Conservation (phyloP, 805 yeast species). For the Candida tammaniensis region DNA sequence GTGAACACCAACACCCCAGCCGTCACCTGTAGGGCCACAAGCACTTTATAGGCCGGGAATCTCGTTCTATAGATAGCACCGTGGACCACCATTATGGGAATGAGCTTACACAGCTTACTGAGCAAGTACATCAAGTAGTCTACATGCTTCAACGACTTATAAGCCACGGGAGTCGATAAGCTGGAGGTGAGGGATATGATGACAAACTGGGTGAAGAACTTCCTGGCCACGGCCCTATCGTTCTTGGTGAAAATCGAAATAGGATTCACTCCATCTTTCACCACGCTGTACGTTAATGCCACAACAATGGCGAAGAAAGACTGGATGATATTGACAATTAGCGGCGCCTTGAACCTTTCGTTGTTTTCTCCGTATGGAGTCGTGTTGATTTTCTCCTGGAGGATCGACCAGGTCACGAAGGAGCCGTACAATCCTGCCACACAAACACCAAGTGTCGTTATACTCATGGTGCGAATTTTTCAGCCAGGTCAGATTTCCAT, state of each 20-base stretch:
- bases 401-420: slow-evolving; percentile 86
- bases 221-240: slow-evolving; percentile 12
- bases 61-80: slow-evolving; percentile 61
- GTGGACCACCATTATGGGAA: slow-evolving; percentile 92
- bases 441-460: slow-evolving; percentile 19
- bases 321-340: slow-evolving; percentile 74
- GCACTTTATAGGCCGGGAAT: slow-evolving; percentile 74
- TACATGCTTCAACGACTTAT: slow-evolving; percentile 73
- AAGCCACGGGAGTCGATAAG: slow-evolving; percentile 78
- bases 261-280: slow-evolving; percentile 25
- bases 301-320: slow-evolving; percentile 67
- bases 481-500: no score
- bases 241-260: slow-evolving; percentile 33
- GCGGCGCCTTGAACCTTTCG: slow-evolving; percentile 67
- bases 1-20: slow-evolving; percentile 82
- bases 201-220: slow-evolving; percentile 35
- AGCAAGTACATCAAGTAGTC: slow-evolving; percentile 81
- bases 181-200: slow-evolving; percentile 73
- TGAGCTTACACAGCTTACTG: slow-evolving; percentile 89
- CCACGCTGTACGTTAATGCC: slow-evolving; percentile 57
- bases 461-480: slow-evolving; percentile 2
- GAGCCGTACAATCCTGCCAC: slow-evolving; percentile 76
- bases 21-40: slow-evolving; percentile 78
- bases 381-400: slow-evolving; percentile 85
- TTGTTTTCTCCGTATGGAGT: slow-evolving; percentile 58